These are phyloP conservation scores for Geoglossum glabrum DNA, from an alignment of 495 filamentous ascomycete genomes.

Conservation along the genomic window DNA sequence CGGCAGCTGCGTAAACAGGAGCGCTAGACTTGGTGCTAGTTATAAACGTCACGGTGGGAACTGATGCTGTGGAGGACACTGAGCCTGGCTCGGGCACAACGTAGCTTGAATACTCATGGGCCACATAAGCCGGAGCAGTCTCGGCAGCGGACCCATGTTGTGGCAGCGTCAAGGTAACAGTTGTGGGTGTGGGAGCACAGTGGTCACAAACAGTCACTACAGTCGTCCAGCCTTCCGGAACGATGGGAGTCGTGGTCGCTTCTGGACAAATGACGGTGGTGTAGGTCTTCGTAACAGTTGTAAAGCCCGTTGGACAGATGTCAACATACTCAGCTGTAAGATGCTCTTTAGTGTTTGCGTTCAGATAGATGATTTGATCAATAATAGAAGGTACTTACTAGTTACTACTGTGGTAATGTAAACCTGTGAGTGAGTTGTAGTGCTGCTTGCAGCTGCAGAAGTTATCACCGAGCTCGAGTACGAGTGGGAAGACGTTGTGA, in stretches of 20 bases:
- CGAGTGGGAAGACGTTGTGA: background rate
- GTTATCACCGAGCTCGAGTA: background rate
- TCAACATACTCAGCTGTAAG: background rate
- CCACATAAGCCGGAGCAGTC: background rate
- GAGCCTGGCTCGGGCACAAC: background rate
- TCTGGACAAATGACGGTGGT: background rate
- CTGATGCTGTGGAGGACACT: background rate
- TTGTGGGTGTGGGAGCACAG: background rate
- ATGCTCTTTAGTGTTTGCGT: background rate
- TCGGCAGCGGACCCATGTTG: background rate
- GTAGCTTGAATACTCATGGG: no score
- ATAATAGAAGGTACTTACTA: background rate
- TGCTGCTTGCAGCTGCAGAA: background rate
- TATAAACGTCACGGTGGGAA: background rate
- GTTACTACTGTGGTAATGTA: background rate
- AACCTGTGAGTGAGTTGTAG: background rate
- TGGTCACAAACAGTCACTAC: background rate
- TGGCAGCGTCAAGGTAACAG: background rate
- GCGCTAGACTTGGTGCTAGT: background rate
- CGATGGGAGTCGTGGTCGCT: background rate
- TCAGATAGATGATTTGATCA: background rate
- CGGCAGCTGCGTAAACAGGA: background rate
- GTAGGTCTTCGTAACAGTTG: background rate
- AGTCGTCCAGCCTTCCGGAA: slow-evolving; percentile 1
- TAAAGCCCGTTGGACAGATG: background rate